phyloP scores from a whole-genome alignment of 495 filamentous ascomycete genomes.

The Penicillium lividum region DNA sequence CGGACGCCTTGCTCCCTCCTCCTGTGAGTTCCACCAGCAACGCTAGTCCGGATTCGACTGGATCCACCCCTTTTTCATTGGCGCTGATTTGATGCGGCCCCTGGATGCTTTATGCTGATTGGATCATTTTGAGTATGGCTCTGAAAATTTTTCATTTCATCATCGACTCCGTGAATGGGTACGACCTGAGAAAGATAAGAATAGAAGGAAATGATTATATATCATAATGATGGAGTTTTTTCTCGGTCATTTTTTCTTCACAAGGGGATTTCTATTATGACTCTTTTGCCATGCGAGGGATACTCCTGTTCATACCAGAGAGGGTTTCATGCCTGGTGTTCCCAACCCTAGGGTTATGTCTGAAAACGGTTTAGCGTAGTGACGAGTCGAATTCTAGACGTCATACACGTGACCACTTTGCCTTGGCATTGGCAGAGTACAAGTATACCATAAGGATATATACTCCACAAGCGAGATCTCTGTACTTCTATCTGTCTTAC shows the following conservation, averaged over 20 bases:
- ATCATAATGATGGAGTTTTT: too few relatives aligned
- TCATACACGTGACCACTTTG: constrained; percentile 9
- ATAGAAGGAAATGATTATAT: not conserved
- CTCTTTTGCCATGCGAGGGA: constrained; percentile 13
- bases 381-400: constrained; percentile 8
- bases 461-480: not conserved
- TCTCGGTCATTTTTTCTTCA: not conserved
- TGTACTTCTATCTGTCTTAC: not conserved
- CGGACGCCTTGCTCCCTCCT: constrained; percentile 40
- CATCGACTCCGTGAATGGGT: constrained; percentile 5
- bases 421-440: not conserved
- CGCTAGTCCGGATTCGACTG: constrained; percentile 38
- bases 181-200: constrained; percentile 6
- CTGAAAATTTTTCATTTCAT: constrained; percentile 9
- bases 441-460: not conserved
- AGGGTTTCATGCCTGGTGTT: constrained; percentile 12
- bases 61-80: constrained; percentile 36
- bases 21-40: constrained; percentile 45
- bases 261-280: not conserved
- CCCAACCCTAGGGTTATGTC: constrained; percentile 13
- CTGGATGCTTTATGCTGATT: constrained; percentile 29
- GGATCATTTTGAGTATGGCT: constrained; percentile 16
- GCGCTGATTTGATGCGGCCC: constrained; percentile 2
- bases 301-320: constrained; percentile 10
- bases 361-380: constrained; percentile 15